Evolutionary conservation across 352 stramenopile species (phyloP), one percentile per base, ranked within the genome.

Genomic region (Globisporangium cylindrosporum): DNA sequence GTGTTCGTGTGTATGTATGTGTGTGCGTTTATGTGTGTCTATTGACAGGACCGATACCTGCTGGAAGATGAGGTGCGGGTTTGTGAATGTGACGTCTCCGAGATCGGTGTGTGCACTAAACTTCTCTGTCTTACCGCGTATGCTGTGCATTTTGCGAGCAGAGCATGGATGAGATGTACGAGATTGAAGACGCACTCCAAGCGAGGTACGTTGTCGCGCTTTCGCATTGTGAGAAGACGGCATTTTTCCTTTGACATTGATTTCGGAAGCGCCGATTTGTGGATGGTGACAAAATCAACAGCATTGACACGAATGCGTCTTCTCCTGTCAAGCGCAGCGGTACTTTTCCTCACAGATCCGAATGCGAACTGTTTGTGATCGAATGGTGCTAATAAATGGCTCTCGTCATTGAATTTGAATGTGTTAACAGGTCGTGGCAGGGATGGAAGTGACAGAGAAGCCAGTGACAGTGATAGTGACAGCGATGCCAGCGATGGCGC

Each of bases 151-250:
- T 67, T 25, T 1, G 7, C 32, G 36, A 61, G 14, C 27, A 93
- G 84, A 93, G 84, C 68, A 93, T 93, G 84, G 84, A 93, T 56
- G 82, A 93, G 67, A 69, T 89, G 68, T 79, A 93, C 54, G 80
- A 90, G 59, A 34, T 89, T 9, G 81, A 89, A 0, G 82, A 84
- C 55, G 67, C 77, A 8, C 66, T 90, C 25, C 73, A 75, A 75
- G 71, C 70, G 65, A 92, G 81, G 84, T 88, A 46, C 43, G 70
- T 68, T 3, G 12, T 18, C 27, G 4, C 22, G 14, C 15, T 20
- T 3, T 24, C 27, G 25, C 20, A 14, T 12, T 34, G 18, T 15
- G 34, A 5, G 53, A 38, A 34, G 53, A 34, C 22, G 14, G 12
- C 7, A 14, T 27, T n/a, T 58, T 12, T 27, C 27, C 4, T 36